phyloP scores from a whole-genome alignment of 2,329 filamentous ascomycete genomes.

The Clarireedia homoeocarpa region DNA sequence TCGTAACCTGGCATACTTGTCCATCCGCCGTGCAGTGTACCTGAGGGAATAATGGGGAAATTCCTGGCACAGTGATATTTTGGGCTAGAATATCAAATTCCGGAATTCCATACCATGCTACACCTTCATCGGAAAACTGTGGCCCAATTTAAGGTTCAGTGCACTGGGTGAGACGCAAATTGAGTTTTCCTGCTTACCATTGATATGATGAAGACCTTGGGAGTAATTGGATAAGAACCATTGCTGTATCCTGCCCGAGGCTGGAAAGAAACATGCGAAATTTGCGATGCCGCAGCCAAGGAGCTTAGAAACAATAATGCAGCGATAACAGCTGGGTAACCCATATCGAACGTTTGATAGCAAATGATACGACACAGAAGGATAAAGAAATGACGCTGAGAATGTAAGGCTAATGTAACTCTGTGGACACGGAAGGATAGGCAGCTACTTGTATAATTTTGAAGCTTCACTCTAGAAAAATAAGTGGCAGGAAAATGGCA shows the following conservation, averaged over 20 bases:
- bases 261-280: background rate
- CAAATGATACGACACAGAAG: background rate
- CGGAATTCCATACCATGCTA: slow-evolving; percentile 43
- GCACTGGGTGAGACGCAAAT: background rate
- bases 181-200: background rate
- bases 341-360: background rate
- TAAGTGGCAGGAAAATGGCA: too few species aligned
- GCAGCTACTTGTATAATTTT: background rate
- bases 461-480: too few species aligned
- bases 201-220: slow-evolving; percentile 17
- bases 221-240: slow-evolving; percentile 27
- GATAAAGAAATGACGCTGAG: too few species aligned
- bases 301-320: background rate
- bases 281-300: background rate
- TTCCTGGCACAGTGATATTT: slow-evolving; percentile 49
- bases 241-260: background rate
- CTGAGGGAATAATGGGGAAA: slow-evolving; percentile 52
- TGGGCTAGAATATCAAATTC: slow-evolving; percentile 43
- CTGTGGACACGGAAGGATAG: background rate
- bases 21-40: slow-evolving; percentile 53
- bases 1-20: slow-evolving; percentile 52
- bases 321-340: background rate
- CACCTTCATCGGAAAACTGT: slow-evolving; percentile 7
- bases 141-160: slow-evolving; percentile 20
- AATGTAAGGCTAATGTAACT: background rate